These are phyloP conservation scores for Alternaria novae-zelandiae DNA, from an alignment of 2,329 filamentous ascomycete genomes.

Conservation along the genomic window DNA sequence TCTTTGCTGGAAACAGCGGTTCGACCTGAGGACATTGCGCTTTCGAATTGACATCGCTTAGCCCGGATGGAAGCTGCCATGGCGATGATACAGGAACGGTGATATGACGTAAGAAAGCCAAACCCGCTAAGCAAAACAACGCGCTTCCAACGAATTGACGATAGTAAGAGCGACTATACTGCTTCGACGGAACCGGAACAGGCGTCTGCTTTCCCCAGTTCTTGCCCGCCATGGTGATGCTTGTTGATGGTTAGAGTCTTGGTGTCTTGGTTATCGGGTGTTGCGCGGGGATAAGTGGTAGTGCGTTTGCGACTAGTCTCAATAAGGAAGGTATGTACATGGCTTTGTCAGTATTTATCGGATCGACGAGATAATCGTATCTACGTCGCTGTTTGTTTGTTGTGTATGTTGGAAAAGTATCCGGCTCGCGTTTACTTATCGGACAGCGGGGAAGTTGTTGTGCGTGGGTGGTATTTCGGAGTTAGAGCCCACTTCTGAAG, in stretches of 20 bases:
- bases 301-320: not conserved
- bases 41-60: constrained; percentile 1
- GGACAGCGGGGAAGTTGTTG: not conserved
- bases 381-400: not conserved
- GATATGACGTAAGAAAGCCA: constrained; percentile 5
- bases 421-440: not conserved
- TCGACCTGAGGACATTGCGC: constrained; percentile 38
- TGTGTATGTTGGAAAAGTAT: not conserved
- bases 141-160: constrained; percentile 6
- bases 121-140: constrained; percentile 1
- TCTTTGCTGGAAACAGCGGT: constrained; percentile 31
- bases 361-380: not conserved
- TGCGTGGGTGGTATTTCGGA: not conserved
- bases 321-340: constrained; percentile 10
- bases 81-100: constrained; percentile 21
- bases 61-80: constrained; percentile 16
- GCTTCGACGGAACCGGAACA: not conserved
- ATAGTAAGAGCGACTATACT: not conserved
- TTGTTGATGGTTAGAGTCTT: constrained; percentile 2
- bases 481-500: not conserved
- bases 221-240: constrained; percentile 18
- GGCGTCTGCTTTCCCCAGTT: constrained; percentile 11
- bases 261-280: not conserved
- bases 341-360: not conserved
- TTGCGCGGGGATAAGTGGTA: constrained; percentile 11